Conservation (phyloP, 2,329 filamentous ascomycete genomes). For the Paecilomyces formosus region DNA sequence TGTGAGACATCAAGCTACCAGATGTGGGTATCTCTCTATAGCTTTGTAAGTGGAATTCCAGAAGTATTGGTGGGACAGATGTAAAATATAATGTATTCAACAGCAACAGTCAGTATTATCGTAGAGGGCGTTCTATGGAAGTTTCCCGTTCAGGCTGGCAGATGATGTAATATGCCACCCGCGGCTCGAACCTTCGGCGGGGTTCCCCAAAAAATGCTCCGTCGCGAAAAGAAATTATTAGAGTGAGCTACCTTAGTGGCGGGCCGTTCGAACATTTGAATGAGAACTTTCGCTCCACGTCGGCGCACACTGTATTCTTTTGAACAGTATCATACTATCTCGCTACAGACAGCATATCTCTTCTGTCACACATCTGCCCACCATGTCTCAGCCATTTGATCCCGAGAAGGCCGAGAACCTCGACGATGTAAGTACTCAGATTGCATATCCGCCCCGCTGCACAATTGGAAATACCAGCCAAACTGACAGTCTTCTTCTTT, state of each 20-base stretch:
- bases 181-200: constrained; percentile 1
- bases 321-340: background rate
- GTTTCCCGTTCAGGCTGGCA: constrained; percentile 1
- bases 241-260: constrained; percentile 18
- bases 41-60: too few species aligned
- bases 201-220: constrained; percentile 13
- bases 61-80: too few species aligned
- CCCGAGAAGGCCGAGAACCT: constrained; percentile 61
- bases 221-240: constrained; percentile 25
- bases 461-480: background rate
- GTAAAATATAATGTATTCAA: too few species aligned
- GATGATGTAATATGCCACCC: constrained; percentile 9
- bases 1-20: too few species aligned
- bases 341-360: background rate
- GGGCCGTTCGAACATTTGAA: background rate
- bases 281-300: background rate
- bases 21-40: too few species aligned
- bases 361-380: constrained; percentile 9
- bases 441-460: background rate
- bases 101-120: too few species aligned
- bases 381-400: constrained; percentile 40
- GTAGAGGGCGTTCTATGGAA: background rate
- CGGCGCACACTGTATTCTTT: background rate
- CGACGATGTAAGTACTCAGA: constrained; percentile 51
- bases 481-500: constrained; percentile 7